Evolutionary conservation across 2,329 filamentous ascomycete genomes (phyloP).

Genomic region (Botrytis hyacinthi): DNA sequence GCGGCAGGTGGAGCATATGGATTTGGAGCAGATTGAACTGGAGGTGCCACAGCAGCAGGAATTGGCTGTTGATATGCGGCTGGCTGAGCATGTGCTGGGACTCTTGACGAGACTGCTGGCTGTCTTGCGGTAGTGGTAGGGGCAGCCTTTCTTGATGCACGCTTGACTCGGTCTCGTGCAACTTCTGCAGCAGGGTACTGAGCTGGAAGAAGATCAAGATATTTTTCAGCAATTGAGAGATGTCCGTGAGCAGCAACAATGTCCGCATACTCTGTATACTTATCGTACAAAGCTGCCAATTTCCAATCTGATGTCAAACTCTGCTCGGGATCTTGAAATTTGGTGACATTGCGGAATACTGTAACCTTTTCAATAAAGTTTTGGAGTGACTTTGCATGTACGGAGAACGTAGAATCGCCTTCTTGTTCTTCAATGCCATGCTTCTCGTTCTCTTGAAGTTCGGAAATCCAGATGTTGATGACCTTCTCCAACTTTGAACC

Average conservation of each 20-base stretch:
- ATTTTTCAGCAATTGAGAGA: constrained; percentile 81
- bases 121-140: constrained; percentile 41
- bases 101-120: constrained; percentile 41
- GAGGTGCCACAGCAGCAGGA: constrained; percentile 35
- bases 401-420: constrained; percentile 81
- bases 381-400: constrained; percentile 85
- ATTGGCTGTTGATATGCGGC: constrained; percentile 50
- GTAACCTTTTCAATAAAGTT: constrained; percentile 98
- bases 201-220: constrained; percentile 80
- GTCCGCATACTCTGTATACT: constrained; percentile 96
- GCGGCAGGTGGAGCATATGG: constrained; percentile 42
- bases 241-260: constrained; percentile 90
- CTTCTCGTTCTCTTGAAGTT: constrained; percentile 81
- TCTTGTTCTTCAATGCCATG: constrained; percentile 66
- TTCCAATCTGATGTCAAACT: constrained; percentile 79
- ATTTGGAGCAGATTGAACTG: constrained; percentile 32
- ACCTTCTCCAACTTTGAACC: constrained; percentile 98
- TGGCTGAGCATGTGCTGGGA: constrained; percentile 45
- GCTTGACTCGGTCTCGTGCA: constrained; percentile 78
- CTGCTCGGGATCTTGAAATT: constrained; percentile 80
- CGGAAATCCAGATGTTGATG: constrained; percentile 86
- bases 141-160: constrained; percentile 69
- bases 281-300: constrained; percentile 81
- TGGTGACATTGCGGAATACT: constrained; percentile 89
- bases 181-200: constrained; percentile 85